Base-by-base conservation (phyloP, 805 yeast species). In the Hanseniaspora clermontiae region DNA sequence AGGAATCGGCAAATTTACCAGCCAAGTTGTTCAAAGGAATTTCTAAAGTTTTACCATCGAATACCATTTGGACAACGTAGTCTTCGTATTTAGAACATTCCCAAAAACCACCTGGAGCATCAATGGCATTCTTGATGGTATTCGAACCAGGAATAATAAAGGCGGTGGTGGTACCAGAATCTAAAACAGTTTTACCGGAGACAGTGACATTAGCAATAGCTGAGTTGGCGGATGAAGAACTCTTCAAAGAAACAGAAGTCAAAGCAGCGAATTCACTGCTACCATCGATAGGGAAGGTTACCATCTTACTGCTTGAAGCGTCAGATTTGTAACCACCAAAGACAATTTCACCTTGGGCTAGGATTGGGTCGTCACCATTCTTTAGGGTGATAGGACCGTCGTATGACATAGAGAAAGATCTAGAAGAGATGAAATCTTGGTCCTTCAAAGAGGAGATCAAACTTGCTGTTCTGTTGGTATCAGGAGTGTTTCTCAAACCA, bases 401-500 rank as follows among this genome's bases (percentile, higher is more conserved):
- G 29, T 55, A 55, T 24, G 48, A 17, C 20, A 55, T 37, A 14
- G 58, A 55, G 10, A 55, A 46, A 20, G 58, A 55, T 10, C 39
- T 32, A 10, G 37, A 39, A 24, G 39, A 43, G 27, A 50, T 55
- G 14, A 31, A 42, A 7, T 45, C 58, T 17, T 36, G 36, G 3
- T 20, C 20, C 29, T 55, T 49, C 37, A 55, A 40, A 20, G 14
- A 3, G 32, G n/a, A 3, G 8, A 45, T 48, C 24, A 55, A 34
- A 27, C 34, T 24, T 3, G 47, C n/a, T 29, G 36, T 19, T 43
- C 45, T n/a, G n/a, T n/a, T n/a, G n/a, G n/a, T n/a, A n/a, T n/a
- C n/a, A n/a, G n/a, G n/a, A n/a, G n/a, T n/a, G n/a, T n/a, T n/a
- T 50, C 58, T 55, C 17, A 55, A 38, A 38, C 58, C 58, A 45